Conservation (phyloP, 225 moss, liverwort and hornwort species). For the Anthoceros angustus region DNA sequence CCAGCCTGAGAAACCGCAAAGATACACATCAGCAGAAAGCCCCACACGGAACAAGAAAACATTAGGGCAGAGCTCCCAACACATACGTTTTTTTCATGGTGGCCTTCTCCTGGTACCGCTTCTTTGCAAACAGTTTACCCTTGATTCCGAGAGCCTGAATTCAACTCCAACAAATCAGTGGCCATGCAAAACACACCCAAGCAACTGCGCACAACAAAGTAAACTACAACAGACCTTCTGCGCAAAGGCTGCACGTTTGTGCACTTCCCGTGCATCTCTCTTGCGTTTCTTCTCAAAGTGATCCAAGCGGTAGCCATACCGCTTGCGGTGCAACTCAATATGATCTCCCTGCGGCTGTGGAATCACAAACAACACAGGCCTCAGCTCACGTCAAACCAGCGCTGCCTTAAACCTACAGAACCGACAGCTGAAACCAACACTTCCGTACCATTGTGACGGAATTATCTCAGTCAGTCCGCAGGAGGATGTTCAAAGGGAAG, state of each 20-base stretch:
- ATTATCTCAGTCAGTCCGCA: no score
- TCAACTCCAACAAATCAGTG: constrained; percentile 4
- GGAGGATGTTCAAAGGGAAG: no score
- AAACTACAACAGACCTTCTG: constrained; percentile 90
- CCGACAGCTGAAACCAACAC: no score
- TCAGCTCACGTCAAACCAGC: not conserved
- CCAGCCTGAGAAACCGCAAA: constrained; percentile 33
- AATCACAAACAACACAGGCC: not conserved
- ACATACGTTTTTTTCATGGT: constrained; percentile 96
- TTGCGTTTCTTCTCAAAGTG: constrained; percentile 86
- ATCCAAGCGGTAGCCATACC: constrained; percentile 82
- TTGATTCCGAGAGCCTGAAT: constrained; percentile 86
- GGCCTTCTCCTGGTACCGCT: constrained; percentile 96
- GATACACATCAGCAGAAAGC: not conserved
- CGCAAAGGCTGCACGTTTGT: constrained; percentile 89
- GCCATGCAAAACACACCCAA: not conserved
- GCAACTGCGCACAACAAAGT: no score
- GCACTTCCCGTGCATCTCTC: constrained; percentile 90
- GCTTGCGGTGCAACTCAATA: constrained; percentile 94
- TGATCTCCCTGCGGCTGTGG: constrained; percentile 98
- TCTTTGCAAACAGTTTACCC: constrained; percentile 97
- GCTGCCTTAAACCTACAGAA: no score
- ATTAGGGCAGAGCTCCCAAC: no score
- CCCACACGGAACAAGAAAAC: not conserved
- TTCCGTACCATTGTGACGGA: no score